Evolutionary conservation across 2,329 filamentous ascomycete species (phyloP).

Genomic region (Colletotrichum sp.): DNA sequence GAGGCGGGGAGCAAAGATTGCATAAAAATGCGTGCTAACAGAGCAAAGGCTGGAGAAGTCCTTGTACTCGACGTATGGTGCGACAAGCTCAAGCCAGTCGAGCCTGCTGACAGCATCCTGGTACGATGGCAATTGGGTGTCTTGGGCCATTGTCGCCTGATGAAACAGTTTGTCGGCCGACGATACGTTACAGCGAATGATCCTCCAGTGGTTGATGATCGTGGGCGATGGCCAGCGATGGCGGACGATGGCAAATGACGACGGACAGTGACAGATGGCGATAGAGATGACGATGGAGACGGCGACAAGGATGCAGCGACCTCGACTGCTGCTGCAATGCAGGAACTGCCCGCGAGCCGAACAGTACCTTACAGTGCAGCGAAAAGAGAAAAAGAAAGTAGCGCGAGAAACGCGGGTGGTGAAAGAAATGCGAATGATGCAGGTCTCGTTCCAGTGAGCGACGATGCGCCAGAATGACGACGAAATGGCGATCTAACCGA

Average conservation of each 20-base stretch:
- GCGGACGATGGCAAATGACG: background rate
- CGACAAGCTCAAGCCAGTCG: slow-evolving; percentile 56
- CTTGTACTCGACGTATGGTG: slow-evolving; percentile 43
- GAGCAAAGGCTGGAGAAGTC: slow-evolving; percentile 53
- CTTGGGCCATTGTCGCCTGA: background rate
- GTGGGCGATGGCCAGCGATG: background rate
- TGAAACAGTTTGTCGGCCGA: slow-evolving; percentile 4
- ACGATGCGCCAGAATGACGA: background rate
- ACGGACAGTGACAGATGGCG: background rate
- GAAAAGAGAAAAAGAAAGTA: background rate
- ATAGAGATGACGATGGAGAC: background rate
- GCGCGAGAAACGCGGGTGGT: background rate
- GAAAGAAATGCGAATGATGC: slow-evolving; percentile 16
- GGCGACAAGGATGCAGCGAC: background rate
- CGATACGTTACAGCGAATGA: background rate
- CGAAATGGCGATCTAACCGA: background rate
- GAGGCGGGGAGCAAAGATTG: slow-evolving; percentile 54
- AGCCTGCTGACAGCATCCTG: slow-evolving; percentile 48
- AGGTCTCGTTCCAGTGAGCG: background rate
- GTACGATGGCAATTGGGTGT: slow-evolving; percentile 53
- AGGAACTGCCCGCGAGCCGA: background rate
- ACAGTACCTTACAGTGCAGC: background rate
- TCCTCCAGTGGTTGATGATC: background rate
- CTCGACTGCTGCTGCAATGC: background rate
- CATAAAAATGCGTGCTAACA: slow-evolving; percentile 52